A percentile compares a stretch with the other conserved stretches of the same genome.
phyloP scores from a whole-genome alignment of 1,284 basidiomycete genomes.

The Cutaneotrichosporon curvatum region DNA sequence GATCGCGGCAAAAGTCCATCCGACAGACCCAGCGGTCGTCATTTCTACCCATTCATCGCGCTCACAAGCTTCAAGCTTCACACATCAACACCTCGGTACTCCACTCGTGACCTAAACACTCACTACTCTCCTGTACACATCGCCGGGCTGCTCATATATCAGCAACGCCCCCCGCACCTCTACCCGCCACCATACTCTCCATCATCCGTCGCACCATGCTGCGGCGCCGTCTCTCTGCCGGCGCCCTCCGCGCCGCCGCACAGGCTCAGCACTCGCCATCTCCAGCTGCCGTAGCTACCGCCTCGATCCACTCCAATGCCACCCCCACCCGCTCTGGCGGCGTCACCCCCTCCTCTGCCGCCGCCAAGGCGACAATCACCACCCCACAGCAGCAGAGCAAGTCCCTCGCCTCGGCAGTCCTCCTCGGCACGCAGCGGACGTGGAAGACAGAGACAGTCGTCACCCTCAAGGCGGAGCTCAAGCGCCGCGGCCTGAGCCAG shows the following conservation, averaged over 20 bases:
- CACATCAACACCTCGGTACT: neutral
- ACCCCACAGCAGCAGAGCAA: constrained; percentile 18
- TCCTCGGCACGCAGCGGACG: constrained; percentile 59
- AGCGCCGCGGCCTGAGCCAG: constrained; percentile 58
- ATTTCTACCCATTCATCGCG: too few species aligned
- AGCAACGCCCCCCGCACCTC: too few species aligned
- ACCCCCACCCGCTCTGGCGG: constrained; percentile 3
- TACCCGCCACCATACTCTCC: constrained; percentile 7
- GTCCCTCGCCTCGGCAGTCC: constrained; percentile 58
- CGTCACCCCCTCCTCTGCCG: constrained; percentile 13
- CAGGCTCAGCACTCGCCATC: constrained; percentile 4
- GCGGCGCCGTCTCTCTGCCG: constrained; percentile 36
- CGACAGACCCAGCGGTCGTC: too few species aligned
- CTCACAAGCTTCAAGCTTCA: too few species aligned
- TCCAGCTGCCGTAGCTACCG: neutral
- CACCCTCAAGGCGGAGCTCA: constrained; percentile 60
- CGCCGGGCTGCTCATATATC: too few species aligned
- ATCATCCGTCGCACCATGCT: constrained; percentile 29
- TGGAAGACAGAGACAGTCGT: constrained; percentile 53
- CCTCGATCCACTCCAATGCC: constrained; percentile 6
- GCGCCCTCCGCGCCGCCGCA: constrained; percentile 30
- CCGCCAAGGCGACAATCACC: constrained; percentile 13
- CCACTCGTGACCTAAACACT: too few species aligned
- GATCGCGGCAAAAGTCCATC: too few species aligned
- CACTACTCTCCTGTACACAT: too few species aligned